Base-by-base conservation (phyloP, 495 filamentous ascomycete genomes). In the Platismatia glauca region DNA sequence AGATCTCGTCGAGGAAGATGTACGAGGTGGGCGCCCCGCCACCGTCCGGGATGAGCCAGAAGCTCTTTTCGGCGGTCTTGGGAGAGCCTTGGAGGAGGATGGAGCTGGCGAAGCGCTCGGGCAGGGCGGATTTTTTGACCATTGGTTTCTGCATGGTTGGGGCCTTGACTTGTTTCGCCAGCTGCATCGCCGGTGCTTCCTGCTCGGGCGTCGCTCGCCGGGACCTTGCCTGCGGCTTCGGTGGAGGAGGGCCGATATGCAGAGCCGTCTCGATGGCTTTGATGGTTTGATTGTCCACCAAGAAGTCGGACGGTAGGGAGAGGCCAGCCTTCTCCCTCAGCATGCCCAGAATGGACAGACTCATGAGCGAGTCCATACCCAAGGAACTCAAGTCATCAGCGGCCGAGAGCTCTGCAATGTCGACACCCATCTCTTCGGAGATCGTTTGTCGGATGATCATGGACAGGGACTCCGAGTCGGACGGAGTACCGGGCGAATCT, bases 341-440 rank as follows among this genome's bases (percentile, higher is more conserved):
- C 55, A 72, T 76, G 34, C 79, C 76, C 8, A 81, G 71, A 13
- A 81, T 75, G 0, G 77, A 78, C 9, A 82, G 69, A 5, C 78
- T 76, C 70, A 82, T 77, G n/a, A 82, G 67, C 13, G 80, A 82
- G 62, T 83, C 81, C 70, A 83, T 74, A 11, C 81, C 81, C 65
- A 82, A 72, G 35, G 79, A 73, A 16, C 67, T 71, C 43, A 82
- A 72, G 50, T 81, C 77, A 7, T 73, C 69, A 16, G 76, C 69
- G 31, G 64, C 71, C 13, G 70, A 66, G 56, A 92, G 77, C 65
- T 89, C 87, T 7, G 85, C 80, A 0, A 84, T 73, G 7, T 85
- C 75, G 16, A 89, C 80, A 27, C 83, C 85, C 72, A 89, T 87
- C 68, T 90, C 88, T 41, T 65, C 59, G 18, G 67, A 66, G 18